Percentiles rank a stretch among this genome's conserved stretches.
These are phyloP conservation scores for Lumnitzera littorea DNA, from an alignment of 345 rosid genomes.

Conservation along the genomic window DNA sequence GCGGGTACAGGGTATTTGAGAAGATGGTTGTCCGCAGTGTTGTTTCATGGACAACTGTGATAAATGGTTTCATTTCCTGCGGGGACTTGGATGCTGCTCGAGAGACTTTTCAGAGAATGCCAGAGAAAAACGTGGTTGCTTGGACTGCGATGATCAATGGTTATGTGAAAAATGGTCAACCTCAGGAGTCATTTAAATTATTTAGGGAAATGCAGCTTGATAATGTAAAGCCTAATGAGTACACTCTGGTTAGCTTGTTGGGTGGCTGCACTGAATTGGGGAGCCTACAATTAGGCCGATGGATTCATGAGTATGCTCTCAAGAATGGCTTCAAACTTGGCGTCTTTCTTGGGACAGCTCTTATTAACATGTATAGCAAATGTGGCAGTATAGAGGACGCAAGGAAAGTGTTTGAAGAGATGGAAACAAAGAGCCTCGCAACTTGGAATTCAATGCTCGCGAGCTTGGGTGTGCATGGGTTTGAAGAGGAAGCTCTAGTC, in stretches of 20 bases:
- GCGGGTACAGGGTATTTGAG: constrained; percentile 46
- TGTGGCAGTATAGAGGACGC: constrained; percentile 56
- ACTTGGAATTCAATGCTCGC: constrained; percentile 81
- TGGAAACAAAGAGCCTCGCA: constrained; percentile 48
- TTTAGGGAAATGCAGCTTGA: constrained; percentile 47
- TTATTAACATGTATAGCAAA: constrained; percentile 53
- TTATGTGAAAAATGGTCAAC: constrained; percentile 33
- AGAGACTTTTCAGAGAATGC: constrained; percentile 41
- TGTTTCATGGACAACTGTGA: constrained; percentile 69
- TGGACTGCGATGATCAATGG: constrained; percentile 74
- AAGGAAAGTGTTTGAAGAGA: constrained; percentile 42
- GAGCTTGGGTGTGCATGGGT: constrained; percentile 74
- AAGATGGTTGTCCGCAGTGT: constrained; percentile 42
- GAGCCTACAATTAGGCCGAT: constrained; percentile 48
- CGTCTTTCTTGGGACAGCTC: constrained; percentile 64
- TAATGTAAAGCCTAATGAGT: constrained; percentile 56
- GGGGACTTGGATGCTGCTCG: constrained; percentile 44
- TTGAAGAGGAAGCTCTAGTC: constrained; percentile 52
- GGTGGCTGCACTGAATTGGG: constrained; percentile 49
- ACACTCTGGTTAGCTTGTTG: constrained; percentile 48
- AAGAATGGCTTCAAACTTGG: constrained; percentile 42
- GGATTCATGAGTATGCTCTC: constrained; percentile 58
- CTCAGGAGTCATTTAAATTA: constrained; percentile 52
- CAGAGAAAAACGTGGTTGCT: constrained; percentile 52
- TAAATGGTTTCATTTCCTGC: constrained; percentile 48